Percentiles rank a stretch among this genome's conserved stretches.
phyloP scores from a whole-genome alignment of 768 basidiomycete species.

The Sistotremastrum niveocremeum region DNA sequence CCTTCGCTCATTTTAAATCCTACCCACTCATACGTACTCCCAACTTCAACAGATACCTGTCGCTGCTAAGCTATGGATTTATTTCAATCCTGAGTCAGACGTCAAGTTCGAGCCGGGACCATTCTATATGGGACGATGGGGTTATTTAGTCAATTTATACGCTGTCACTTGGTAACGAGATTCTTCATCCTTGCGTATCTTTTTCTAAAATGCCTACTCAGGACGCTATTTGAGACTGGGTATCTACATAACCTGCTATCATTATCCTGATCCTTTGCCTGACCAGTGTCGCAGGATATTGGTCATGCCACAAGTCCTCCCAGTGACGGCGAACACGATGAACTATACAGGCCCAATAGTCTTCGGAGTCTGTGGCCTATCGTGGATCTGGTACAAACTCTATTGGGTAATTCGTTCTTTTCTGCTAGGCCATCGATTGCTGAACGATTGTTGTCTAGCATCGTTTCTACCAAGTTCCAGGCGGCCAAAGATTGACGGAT shows the following conservation, averaged over 20 bases:
- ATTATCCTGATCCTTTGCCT: too few species aligned
- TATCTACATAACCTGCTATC: not conserved
- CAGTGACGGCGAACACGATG: slow-evolving; percentile 6
- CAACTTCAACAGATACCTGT: slow-evolving; percentile 1
- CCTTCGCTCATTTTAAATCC: too few species aligned
- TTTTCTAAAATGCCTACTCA: not conserved
- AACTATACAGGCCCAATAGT: not conserved
- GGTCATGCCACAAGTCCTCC: slow-evolving; percentile 8
- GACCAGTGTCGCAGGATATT: not conserved
- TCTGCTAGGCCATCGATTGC: too few species aligned
- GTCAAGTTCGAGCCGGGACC: slow-evolving; percentile 5
- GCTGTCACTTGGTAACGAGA: slow-evolving; percentile 5
- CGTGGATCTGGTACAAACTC: too few species aligned
- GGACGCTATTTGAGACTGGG: slow-evolving; percentile 6
- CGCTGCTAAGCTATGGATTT: slow-evolving; percentile 3
- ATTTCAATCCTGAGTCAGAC: slow-evolving; percentile 1
- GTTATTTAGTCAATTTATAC: slow-evolving; percentile 4
- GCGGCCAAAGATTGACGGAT: too few species aligned
- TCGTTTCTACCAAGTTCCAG: too few species aligned
- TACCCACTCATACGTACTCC: too few species aligned
- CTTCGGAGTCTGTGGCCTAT: too few species aligned
- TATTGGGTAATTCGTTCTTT: too few species aligned
- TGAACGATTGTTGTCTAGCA: too few species aligned
- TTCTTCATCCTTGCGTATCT: not conserved
- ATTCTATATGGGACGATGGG: slow-evolving; percentile 4